Conservation (phyloP, 495 filamentous ascomycete genomes). For the Xylaria castorea region DNA sequence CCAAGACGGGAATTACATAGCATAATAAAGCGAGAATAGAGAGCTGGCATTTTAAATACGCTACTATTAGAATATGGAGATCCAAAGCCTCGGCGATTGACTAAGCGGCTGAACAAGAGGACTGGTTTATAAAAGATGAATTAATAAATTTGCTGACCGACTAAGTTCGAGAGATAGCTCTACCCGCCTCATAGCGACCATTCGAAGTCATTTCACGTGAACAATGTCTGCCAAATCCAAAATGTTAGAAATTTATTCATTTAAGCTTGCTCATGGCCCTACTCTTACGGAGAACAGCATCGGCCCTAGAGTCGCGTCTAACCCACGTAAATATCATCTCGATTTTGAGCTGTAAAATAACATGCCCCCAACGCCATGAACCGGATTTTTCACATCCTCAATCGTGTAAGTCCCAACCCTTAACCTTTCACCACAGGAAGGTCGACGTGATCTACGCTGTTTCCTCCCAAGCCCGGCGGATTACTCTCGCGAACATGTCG, state of each 20-base stretch:
- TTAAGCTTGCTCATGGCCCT: slow-evolving; percentile 10
- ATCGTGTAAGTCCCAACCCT: slow-evolving; percentile 24
- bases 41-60: too few relatives aligned
- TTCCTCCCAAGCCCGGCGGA: slow-evolving; percentile 90
- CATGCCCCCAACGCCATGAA: slow-evolving; percentile 26
- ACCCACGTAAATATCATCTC: slow-evolving; percentile 1
- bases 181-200: background rate
- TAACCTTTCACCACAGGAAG: background rate
- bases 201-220: background rate
- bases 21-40: background rate
- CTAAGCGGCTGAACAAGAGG: too few relatives aligned
- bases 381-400: slow-evolving; percentile 27
- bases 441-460: slow-evolving; percentile 61
- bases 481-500: slow-evolving; percentile 81
- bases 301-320: background rate
- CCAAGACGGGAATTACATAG: background rate
- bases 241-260: slow-evolving; percentile 12
- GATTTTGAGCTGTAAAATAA: slow-evolving; percentile 20
- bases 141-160: too few relatives aligned
- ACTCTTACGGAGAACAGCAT: background rate
- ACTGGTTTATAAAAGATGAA: too few relatives aligned
- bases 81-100: too few relatives aligned
- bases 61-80: too few relatives aligned
- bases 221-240: background rate
- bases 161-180: too few relatives aligned